phyloP scores from a whole-genome alignment of 106 monocot genomes.

The Vanilla planifolia region DNA sequence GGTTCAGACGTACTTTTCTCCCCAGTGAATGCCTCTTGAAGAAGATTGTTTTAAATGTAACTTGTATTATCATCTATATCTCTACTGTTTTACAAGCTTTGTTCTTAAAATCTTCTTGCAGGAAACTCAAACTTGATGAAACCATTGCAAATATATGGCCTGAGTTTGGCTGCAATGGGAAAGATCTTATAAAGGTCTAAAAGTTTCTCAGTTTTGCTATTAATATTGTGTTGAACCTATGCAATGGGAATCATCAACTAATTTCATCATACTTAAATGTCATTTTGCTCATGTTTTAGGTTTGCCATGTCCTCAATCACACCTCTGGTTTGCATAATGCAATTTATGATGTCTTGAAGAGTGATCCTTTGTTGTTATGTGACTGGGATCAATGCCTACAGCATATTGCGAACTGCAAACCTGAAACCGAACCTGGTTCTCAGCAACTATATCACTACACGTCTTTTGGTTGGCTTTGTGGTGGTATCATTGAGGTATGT shows the following conservation, averaged over 20 bases:
- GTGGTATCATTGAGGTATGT: slow-evolving; percentile 86
- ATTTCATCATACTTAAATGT: no score
- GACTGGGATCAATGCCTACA: slow-evolving; percentile 86
- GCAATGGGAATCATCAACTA: neutral
- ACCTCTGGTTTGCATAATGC: slow-evolving; percentile 88
- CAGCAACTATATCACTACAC: slow-evolving; percentile 82
- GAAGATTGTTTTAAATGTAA: no score
- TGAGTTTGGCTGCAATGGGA: slow-evolving; percentile 59
- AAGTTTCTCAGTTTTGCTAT: neutral
- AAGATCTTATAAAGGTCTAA: slow-evolving; percentile 75
- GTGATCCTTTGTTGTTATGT: slow-evolving; percentile 60
- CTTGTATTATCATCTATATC: no score
- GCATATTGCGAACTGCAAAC: slow-evolving; percentile 44
- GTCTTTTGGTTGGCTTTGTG: slow-evolving; percentile 99
- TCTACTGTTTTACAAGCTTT: no score
- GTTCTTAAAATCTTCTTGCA: slow-evolving; percentile 22
- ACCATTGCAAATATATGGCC: slow-evolving; percentile 88
- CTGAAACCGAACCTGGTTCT: slow-evolving; percentile 69
- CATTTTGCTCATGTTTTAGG: slow-evolving; percentile 30
- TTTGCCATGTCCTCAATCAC: slow-evolving; percentile 94
- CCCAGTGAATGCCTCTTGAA: no score
- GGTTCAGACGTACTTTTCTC: no score
- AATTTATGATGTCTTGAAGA: slow-evolving; percentile 56
- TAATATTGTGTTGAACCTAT: neutral
- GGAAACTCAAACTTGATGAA: slow-evolving; percentile 83